These are phyloP conservation scores for Saccharomyces hybrid DNA, from an alignment of 1,139 yeast genomes.

Conservation along the genomic window DNA sequence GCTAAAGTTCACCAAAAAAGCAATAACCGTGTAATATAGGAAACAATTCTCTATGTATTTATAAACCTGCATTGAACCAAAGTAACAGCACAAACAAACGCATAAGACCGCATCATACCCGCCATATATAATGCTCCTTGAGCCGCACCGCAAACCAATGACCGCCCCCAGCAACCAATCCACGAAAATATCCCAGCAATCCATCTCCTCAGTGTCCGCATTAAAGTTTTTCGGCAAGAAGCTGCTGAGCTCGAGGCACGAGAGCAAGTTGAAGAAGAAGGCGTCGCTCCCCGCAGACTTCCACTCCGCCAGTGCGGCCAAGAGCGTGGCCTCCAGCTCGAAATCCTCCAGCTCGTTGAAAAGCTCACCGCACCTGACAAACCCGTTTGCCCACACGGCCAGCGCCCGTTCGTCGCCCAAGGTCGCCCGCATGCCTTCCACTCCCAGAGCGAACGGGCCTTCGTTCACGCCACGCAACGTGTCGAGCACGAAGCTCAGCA, in stretches of 20 bases:
- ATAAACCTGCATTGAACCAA: neutral
- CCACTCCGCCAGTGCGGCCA: neutral
- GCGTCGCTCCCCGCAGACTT: neutral
- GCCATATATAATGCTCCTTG: too few relatives aligned
- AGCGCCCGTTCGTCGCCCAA: neutral
- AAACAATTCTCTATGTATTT: neutral
- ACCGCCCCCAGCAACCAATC: constrained; percentile 2
- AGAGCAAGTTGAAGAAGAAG: neutral
- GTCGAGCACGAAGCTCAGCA: neutral
- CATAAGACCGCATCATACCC: too few relatives aligned
- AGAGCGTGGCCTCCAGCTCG: neutral
- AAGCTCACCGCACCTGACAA: neutral
- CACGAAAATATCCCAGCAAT: constrained; percentile 3
- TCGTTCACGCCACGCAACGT: constrained; percentile 4
- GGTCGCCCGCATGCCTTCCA: neutral
- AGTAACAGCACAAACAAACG: neutral
- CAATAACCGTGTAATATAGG: neutral
- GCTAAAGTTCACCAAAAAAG: neutral
- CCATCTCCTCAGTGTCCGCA: constrained; percentile 11
- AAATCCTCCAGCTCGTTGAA: neutral
- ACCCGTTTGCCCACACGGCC: neutral
- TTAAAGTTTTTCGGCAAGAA: constrained; percentile 18
- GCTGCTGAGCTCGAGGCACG: constrained; percentile 11
- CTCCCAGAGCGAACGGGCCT: neutral
- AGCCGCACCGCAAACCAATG: neutral